A percentile compares a stretch with the other conserved stretches of the same genome.
These are phyloP conservation scores for Gremmenia infestans DNA, from an alignment of 2,329 filamentous ascomycete species.

Conservation along the genomic window DNA sequence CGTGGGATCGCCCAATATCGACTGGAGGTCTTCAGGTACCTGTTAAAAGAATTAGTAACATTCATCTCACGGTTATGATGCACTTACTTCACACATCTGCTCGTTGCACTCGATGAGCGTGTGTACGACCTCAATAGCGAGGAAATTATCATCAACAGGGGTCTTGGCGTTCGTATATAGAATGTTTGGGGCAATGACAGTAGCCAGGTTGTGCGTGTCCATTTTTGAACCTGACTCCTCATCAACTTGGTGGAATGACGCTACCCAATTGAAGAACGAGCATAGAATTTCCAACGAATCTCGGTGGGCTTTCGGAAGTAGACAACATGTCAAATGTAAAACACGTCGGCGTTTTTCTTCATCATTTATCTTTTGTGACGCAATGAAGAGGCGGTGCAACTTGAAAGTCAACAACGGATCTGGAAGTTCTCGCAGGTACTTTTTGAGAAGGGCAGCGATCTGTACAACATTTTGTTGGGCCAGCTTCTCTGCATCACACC, in stretches of 20 bases:
- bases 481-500: slow-evolving; percentile 79
- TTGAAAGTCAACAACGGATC: slow-evolving; percentile 95
- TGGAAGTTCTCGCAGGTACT: slow-evolving; percentile 89
- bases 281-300: slow-evolving; percentile 95
- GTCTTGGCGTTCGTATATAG: slow-evolving; percentile 66
- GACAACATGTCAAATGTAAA: slow-evolving; percentile 84
- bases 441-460: slow-evolving; percentile 87
- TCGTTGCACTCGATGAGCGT: slow-evolving; percentile 90
- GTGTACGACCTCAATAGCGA: slow-evolving; percentile 89
- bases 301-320: slow-evolving; percentile 86
- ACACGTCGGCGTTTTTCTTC: slow-evolving; percentile 77
- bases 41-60: slow-evolving; percentile 37
- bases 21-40: slow-evolving; percentile 90
- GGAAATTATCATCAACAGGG: slow-evolving; percentile 81
- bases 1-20: slow-evolving; percentile 75
- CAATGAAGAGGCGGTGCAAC: slow-evolving; percentile 84
- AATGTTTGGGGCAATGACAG: slow-evolving; percentile 95
- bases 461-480: slow-evolving; percentile 88
- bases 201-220: slow-evolving; percentile 96
- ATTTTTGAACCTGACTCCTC: slow-evolving; percentile 98
- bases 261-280: slow-evolving; percentile 94
- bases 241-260: slow-evolving; percentile 94
- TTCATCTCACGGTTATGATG: not conserved
- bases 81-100: slow-evolving; percentile 88
- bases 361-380: slow-evolving; percentile 82